Conservation (phyloP, 257 asterid genomes). For the Jacaranda copaia region DNA sequence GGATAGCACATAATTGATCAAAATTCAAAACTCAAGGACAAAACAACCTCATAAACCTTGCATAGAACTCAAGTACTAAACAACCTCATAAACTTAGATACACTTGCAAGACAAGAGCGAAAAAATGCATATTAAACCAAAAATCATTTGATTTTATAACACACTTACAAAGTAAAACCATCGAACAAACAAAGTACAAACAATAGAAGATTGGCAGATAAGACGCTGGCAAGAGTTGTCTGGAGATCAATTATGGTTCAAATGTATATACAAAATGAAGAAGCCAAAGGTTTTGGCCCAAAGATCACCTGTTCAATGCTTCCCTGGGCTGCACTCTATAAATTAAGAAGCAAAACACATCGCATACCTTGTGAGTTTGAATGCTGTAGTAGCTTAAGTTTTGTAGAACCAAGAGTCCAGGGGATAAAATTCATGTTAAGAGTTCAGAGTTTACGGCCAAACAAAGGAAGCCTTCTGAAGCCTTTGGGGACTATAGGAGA, state of each 20-base stretch:
- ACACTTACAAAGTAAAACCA: slow-evolving; percentile 18
- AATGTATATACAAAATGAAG: slow-evolving; percentile 1
- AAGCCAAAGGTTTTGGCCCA: slow-evolving; percentile 19
- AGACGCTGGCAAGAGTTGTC: too few relatives aligned
- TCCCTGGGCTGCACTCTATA: not conserved
- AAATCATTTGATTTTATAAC: slow-evolving; percentile 17
- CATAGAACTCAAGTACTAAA: too few relatives aligned
- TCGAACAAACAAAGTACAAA: too few relatives aligned
- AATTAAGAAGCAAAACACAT: slow-evolving; percentile 24
- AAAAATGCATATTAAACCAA: slow-evolving; percentile 22
- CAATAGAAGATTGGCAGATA: too few relatives aligned
- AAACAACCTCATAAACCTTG: not conserved
- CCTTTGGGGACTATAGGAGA: slow-evolving; percentile 71
- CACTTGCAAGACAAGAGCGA: slow-evolving; percentile 18
- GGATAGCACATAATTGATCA: not conserved
- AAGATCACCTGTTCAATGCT: not conserved
- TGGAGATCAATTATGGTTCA: too few relatives aligned
- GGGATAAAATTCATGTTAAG: not conserved
- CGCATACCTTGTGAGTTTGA: slow-evolving; percentile 3
- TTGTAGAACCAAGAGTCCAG: not conserved
- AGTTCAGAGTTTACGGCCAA: slow-evolving; percentile 66
- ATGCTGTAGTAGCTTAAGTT: too few relatives aligned
- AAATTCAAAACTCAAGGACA: slow-evolving; percentile 1
- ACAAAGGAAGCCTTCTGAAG: slow-evolving; percentile 70
- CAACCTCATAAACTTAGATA: not conserved